Percentiles rank a stretch among this genome's conserved stretches.
These are phyloP conservation scores for Skeletonema marinoi DNA, from an alignment of 108 stramenopile genomes.

Conservation along the genomic window DNA sequence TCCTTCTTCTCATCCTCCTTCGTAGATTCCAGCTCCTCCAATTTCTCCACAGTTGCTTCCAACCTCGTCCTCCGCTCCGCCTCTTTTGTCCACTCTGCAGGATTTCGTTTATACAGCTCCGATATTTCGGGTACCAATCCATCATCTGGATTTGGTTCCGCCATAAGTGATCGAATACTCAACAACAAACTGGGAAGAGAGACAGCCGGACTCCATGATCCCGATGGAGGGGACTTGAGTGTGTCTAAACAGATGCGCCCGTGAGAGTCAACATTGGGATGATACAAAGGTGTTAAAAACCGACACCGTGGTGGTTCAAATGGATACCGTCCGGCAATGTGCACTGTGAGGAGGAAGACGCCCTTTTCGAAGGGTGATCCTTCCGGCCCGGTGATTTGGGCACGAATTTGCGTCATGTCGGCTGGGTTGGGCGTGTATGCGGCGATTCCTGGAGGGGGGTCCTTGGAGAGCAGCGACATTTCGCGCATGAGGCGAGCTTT, in stretches of 20 bases:
- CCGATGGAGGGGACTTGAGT: conserved; percentile 58
- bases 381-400: conserved; percentile 70
- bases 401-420: conserved; percentile 61
- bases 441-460: conserved; percentile 73
- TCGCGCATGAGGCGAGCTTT: conserved; percentile 62
- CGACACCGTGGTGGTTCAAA: conserved; percentile 77
- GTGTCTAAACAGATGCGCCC: conserved; percentile 79
- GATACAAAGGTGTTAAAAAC: conserved; percentile 71
- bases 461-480: conserved; percentile 54
- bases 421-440: conserved; percentile 60
- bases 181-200: conserved; percentile 67
- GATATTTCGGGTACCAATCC: conserved; percentile 74
- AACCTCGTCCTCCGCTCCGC: conserved; percentile 32
- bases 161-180: conserved; percentile 69
- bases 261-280: conserved; percentile 69
- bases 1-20: background rate
- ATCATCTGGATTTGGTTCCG: conserved; percentile 76
- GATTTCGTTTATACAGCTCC: conserved; percentile 45
- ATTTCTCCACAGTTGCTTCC: conserved; percentile 44
- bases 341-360: conserved; percentile 58
- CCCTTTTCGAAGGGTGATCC: conserved; percentile 66
- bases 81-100: conserved; percentile 31
- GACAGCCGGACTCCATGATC: conserved; percentile 75
- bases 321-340: conserved; percentile 60
- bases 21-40: conserved; percentile 35